Conservation (phyloP, 108 stramenopile species). For the Discostella stelligeroides region DNA sequence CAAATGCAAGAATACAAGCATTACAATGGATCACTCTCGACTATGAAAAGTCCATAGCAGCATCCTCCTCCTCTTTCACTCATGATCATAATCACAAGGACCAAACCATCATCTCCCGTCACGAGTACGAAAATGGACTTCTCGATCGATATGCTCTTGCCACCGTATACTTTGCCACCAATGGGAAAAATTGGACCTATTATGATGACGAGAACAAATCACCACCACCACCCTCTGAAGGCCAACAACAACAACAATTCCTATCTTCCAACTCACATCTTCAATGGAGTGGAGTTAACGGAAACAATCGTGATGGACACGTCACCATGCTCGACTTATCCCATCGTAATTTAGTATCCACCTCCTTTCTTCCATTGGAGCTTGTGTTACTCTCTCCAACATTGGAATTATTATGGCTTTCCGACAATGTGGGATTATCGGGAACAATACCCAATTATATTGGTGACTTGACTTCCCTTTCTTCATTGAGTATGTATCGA, state of each 20-base stretch:
- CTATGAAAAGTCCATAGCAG: too few relatives aligned
- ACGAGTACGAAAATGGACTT: slow-evolving; percentile 19
- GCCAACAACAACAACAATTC: slow-evolving; percentile 13
- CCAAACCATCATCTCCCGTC: background rate
- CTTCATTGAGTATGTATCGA: slow-evolving; percentile 18
- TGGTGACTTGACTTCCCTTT: slow-evolving; percentile 29
- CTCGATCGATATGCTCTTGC: slow-evolving; percentile 59
- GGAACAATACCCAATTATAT: slow-evolving; percentile 36
- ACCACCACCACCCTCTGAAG: background rate
- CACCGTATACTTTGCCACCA: slow-evolving; percentile 48
- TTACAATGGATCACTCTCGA: too few relatives aligned
- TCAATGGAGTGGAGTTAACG: slow-evolving; percentile 35
- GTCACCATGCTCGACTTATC: slow-evolving; percentile 42
- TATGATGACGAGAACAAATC: too few relatives aligned
- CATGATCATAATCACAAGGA: too few relatives aligned
- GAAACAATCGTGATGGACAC: slow-evolving; percentile 9
- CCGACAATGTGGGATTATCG: slow-evolving; percentile 18
- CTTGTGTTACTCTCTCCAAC: slow-evolving; percentile 25
- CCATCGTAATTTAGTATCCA: slow-evolving; percentile 6
- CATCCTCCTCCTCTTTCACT: too few relatives aligned
- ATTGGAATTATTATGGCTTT: slow-evolving; percentile 42
- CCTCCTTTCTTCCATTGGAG: slow-evolving; percentile 27
- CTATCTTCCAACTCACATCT: slow-evolving; percentile 25
- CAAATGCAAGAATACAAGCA: too few relatives aligned
- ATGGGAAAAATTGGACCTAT: slow-evolving; percentile 43